Evolutionary conservation across 345 rosid species (phyloP).

Genomic region (Brassica juncea): DNA sequence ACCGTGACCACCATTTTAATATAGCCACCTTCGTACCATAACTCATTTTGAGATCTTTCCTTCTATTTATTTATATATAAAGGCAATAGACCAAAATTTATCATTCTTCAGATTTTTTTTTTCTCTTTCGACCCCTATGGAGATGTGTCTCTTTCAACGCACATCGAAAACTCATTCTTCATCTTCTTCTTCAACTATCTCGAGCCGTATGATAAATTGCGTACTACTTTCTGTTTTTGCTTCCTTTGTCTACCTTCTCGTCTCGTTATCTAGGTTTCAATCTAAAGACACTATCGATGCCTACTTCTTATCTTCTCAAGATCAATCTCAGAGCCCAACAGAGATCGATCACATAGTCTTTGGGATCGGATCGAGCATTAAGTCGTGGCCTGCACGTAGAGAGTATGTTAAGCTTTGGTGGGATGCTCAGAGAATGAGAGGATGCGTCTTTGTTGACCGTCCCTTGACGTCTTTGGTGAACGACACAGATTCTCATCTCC

Average conservation of each 20-base stretch:
- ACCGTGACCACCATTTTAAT: slow-evolving; percentile 16
- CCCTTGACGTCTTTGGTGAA: slow-evolving; percentile 32
- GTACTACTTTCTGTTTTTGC: slow-evolving; percentile 46
- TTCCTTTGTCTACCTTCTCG: slow-evolving; percentile 48
- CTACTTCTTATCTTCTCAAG: slow-evolving; percentile 36
- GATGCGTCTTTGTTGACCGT: slow-evolving; percentile 63
- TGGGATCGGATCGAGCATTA: slow-evolving; percentile 59
- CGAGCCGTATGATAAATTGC: slow-evolving; percentile 39
- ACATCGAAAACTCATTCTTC: slow-evolving; percentile 42
- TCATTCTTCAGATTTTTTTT: not conserved
- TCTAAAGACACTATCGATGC: slow-evolving; percentile 36
- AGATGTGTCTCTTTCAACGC: slow-evolving; percentile 45
- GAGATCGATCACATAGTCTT: slow-evolving; percentile 64
- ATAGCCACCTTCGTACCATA: slow-evolving; percentile 10
- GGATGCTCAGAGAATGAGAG: slow-evolving; percentile 59
- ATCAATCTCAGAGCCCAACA: slow-evolving; percentile 40
- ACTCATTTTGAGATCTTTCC: not conserved
- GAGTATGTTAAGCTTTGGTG: slow-evolving; percentile 80
- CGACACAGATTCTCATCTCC: slow-evolving; percentile 30
- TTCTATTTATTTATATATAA: not conserved
- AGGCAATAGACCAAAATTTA: not conserved
- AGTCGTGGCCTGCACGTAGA: slow-evolving; percentile 57
- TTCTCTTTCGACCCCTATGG: not conserved
- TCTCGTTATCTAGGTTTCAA: slow-evolving; percentile 36
- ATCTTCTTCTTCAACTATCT: slow-evolving; percentile 28